Percentiles rank a stretch among this genome's conserved stretches.
Conservation (phyloP, 1,284 basidiomycete species). For the Exobasidium cylindrosporum region DNA sequence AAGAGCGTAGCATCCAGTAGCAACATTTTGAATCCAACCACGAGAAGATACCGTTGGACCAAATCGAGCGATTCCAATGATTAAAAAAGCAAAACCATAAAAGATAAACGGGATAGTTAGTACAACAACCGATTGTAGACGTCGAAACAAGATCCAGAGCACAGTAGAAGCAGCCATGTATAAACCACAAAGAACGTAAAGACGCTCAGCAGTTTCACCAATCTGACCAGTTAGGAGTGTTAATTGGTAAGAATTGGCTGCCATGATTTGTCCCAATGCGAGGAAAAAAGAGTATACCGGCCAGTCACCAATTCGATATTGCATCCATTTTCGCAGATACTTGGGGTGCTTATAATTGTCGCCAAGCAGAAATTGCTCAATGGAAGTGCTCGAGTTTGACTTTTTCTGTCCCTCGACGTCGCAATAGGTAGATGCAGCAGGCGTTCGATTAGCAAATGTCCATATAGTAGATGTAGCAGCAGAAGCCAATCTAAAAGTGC, state of each 20-base stretch:
- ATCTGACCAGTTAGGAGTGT: constrained; percentile 4
- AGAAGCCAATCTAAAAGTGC: not conserved
- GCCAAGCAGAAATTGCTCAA: not conserved
- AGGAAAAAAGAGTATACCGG: constrained; percentile 3
- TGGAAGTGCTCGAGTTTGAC: not conserved
- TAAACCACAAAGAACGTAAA: constrained; percentile 1
- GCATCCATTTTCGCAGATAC: not conserved
- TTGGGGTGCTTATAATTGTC: not conserved
- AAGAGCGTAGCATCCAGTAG: not conserved
- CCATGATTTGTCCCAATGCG: constrained; percentile 8
- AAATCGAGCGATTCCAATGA: not conserved
- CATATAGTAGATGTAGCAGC: not conserved
- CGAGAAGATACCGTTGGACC: not conserved
- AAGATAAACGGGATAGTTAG: constrained; percentile 1
- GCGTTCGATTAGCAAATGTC: not conserved
- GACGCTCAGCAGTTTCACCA: not conserved
- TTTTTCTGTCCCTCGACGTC: not conserved
- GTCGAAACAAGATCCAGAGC: not conserved
- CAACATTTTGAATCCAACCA: constrained; percentile 4
- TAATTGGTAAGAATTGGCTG: constrained; percentile 6
- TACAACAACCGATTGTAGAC: not conserved
- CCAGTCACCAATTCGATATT: constrained; percentile 2
- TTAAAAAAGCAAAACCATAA: not conserved
- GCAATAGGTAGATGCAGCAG: not conserved
- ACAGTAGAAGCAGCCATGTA: not conserved